Evolutionary conservation across 2,329 filamentous ascomycete species (phyloP).

Genomic region (Beauveria pseudobassiana): DNA sequence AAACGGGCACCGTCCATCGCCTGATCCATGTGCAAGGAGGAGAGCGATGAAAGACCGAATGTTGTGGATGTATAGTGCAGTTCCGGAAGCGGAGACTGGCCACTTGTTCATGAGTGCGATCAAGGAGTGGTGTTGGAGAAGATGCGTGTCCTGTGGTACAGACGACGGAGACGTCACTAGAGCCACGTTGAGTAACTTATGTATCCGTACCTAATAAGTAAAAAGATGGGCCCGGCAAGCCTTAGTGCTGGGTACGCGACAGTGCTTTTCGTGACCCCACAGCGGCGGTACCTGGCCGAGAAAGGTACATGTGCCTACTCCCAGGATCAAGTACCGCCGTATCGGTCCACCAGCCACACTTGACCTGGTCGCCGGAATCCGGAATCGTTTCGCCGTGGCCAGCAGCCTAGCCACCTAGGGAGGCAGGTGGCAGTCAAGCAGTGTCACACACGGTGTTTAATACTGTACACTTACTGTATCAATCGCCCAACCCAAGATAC

Average conservation of each 20-base stretch:
- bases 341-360: neutral
- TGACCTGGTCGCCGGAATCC: neutral
- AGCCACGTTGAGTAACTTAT: neutral
- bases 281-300: neutral
- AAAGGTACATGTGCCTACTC: neutral
- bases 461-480: no score
- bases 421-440: no score
- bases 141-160: conserved; percentile 1
- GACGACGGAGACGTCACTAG: conserved; percentile 7
- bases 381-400: neutral
- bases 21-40: conserved; percentile 40
- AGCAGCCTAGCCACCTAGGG: no score
- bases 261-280: neutral
- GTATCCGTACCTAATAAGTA: no score
- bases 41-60: neutral
- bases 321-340: neutral
- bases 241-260: neutral
- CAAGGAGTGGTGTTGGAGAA: neutral
- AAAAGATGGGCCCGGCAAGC: neutral
- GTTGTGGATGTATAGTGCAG: neutral
- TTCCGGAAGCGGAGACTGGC: neutral
- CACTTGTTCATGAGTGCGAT: neutral
- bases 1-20: conserved; percentile 56
- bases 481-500: no score
- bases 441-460: no score